Evolutionary conservation across 306 rosid species (phyloP), one percentile per base, ranked within the genome.

Genomic region (Prunus salicina): DNA sequence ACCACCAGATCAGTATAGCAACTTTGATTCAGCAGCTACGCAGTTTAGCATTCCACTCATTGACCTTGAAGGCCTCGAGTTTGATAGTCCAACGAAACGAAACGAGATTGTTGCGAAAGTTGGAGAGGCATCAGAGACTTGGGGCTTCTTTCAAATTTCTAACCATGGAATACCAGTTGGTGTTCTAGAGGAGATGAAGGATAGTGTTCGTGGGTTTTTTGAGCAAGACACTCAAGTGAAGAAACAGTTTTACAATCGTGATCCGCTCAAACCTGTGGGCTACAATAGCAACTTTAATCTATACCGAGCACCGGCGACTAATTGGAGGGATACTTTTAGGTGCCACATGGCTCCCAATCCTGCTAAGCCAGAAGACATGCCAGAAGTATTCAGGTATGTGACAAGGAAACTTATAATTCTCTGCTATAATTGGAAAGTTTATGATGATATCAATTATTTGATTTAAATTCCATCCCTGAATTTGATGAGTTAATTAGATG

Each of bases 61-160:
- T 63, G 89, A 87, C 62, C 76, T 83, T 27, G 76, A 68, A 18
- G 78, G 64, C 20, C 65, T 76, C 1, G 63, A 34, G 41, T 34
- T 34, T 34, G 41, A 34, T 6, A 34, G 64, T 67, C 12, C 76
- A 6, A n/a, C 8, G 46, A 66, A 56, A 62, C 82, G 83, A 25
- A 74, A n/a, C 12, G 69, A 56, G 27, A 71, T 81, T 5, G 68
- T 80, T 8, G 78, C 81, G 2, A 47, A 32, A 20, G 47, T 84
- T 14, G 19, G 78, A 63, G 75, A 72, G 9, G 87, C 91, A 3
- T 74, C 80, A 2, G 82, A 84, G 82, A 81, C 55, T 25, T 65
- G 81, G 72, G 88, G 90, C 0, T 87, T 87, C 41, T 84, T 87
- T 58, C 91, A 87, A 46, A 52, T 87, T 38, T 75, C 81, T 13